Evolutionary conservation across 345 rosid species (phyloP).

Genomic region (Orychophragmus violaceus): DNA sequence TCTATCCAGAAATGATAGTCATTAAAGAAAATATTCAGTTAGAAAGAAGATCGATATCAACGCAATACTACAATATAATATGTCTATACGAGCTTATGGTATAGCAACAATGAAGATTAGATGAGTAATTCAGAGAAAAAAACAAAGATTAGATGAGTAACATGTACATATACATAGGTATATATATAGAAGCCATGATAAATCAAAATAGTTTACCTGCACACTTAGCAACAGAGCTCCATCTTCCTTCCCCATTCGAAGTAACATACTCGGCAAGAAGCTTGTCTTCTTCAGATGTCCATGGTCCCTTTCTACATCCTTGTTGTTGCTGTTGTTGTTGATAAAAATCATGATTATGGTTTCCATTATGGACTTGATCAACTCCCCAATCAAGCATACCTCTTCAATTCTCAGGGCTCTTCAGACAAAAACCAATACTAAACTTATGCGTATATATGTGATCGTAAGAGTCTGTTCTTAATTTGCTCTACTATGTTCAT

Average conservation of each 20-base stretch:
- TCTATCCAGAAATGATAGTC: neutral
- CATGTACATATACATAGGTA: neutral
- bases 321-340: conserved; percentile 15
- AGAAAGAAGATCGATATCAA: neutral
- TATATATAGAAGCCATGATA: neutral
- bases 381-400: conserved; percentile 46
- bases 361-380: conserved; percentile 17
- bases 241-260: conserved; percentile 69
- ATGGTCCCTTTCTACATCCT: conserved; percentile 79
- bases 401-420: conserved; percentile 14
- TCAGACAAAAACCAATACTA: neutral
- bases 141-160: neutral
- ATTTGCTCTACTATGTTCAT: conserved; percentile 20
- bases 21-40: neutral
- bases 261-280: conserved; percentile 52
- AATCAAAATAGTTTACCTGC: conserved; percentile 40
- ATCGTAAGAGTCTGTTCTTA: neutral
- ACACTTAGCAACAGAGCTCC: conserved; percentile 65
- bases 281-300: conserved; percentile 83
- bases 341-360: conserved; percentile 17
- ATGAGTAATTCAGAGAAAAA: neutral
- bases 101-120: neutral
- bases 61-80: neutral
- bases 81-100: neutral
- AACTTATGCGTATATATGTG: neutral